Evolutionary conservation across 192 early-diverging fungal genomes (phyloP).

Genomic region (Martensiomyces pterosporus): DNA sequence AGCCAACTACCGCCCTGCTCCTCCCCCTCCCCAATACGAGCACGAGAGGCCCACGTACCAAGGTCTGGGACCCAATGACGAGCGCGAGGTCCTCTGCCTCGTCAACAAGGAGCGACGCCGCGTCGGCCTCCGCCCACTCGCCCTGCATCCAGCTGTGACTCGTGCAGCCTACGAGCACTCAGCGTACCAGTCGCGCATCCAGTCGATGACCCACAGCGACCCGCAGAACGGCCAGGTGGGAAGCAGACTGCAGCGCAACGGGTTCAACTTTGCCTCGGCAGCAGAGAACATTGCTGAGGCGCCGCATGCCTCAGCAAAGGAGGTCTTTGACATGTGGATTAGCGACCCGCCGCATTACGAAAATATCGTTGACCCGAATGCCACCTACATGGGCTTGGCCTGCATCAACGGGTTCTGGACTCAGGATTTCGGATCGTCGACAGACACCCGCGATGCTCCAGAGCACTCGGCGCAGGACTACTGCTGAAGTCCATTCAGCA

Average conservation of each 20-base stretch:
- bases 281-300: constrained; percentile 43
- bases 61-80: neutral
- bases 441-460: constrained; percentile 11
- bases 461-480: constrained; percentile 24
- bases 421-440: constrained; percentile 46
- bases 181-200: constrained; percentile 36
- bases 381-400: constrained; percentile 43
- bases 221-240: constrained; percentile 29
- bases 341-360: constrained; percentile 40
- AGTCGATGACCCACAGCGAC: constrained; percentile 43
- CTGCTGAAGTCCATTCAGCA: constrained; percentile 9
- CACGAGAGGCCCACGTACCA: neutral
- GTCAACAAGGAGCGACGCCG: constrained; percentile 43
- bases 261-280: constrained; percentile 29
- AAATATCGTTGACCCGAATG: constrained; percentile 41
- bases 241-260: constrained; percentile 17
- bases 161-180: constrained; percentile 46
- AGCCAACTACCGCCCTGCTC: constrained; percentile 1
- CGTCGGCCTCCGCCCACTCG: constrained; percentile 18
- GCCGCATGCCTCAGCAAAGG: constrained; percentile 6
- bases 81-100: constrained; percentile 35
- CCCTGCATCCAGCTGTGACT: constrained; percentile 27
- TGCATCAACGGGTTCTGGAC: constrained; percentile 50
- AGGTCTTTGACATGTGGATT: constrained; percentile 47
- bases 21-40: neutral